Evolutionary conservation across 345 rosid genomes (phyloP), one percentile per base, ranked within the genome.

Genomic region (Adansonia digitata): DNA sequence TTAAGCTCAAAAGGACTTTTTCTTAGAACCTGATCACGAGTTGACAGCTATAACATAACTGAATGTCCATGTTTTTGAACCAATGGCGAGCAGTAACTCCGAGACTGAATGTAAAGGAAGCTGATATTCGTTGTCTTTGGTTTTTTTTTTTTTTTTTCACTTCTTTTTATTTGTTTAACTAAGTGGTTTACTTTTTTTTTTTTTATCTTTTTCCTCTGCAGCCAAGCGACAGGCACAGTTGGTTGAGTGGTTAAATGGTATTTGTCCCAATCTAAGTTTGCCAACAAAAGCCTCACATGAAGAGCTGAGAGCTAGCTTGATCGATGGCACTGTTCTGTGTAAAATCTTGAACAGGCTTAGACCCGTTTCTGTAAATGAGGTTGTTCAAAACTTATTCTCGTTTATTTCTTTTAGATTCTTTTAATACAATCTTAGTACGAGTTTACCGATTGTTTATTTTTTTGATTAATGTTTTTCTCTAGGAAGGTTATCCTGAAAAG

Each of bases 211-310:
- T 49, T 27, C 34, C 7, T 74, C 63, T 68, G 24, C 84, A 89
- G 91, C 75, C 45, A 80, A 81, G 63, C 80, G 81, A 77, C 73
- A 65, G 48, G 78, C 75, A 17, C 22, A 75, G 15, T 65, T 84
- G 72, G 70, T 85, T n/a, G 89, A 87, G 63, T 89, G 93, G 93
- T 78, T 89, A 39, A 84, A 78, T 37, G 46, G 78, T 71, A 77
- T 79, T 34, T 49, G 83, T 26, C 88, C 88, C 45, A 52, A 72
- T 80, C 70, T 81, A 61, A 71, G 72, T 75, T 64, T 87, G 46
- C 83, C 82, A 20, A 17, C 18, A 72, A 81, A 76, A 72, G 88
- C 88, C 65, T 87, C 90, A 52, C 22, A 51, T 18, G 56, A n/a
- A n/a, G n/a, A 42, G 11, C 45, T 87, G 69, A 82, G 87, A 81